Base-by-base conservation (phyloP, 2,329 filamentous ascomycete species). In the Colletotrichum echinochloae region DNA sequence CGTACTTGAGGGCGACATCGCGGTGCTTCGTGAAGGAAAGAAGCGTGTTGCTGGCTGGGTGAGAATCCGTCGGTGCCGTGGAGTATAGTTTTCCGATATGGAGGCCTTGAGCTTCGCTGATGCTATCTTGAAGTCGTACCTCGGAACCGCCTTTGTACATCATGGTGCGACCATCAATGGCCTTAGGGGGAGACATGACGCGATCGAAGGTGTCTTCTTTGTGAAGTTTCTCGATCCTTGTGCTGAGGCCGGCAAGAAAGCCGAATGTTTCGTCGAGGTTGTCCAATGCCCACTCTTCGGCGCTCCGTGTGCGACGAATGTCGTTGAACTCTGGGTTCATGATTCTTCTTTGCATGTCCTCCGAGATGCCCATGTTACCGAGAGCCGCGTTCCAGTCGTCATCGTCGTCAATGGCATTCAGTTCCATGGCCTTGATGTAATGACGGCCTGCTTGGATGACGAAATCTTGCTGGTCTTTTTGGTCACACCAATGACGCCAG, bases 271-370 rank as follows among this genome's bases (percentile, higher is more conserved):
- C 49, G 26, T 33, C 26, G 28, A 52, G 49, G 49, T 33, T 52
- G 49, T 52, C 49, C 14, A 52, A 33, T 52, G 49, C 49, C 49
- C 49, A 52, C 26, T 52, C 26, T 33, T 30, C 26, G 20, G 49
- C 49, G 49, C 49, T 52, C 28, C 49, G 26, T 30, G 49, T 52
- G 26, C 26, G 49, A 18, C 49, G 49, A 33, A 52, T 52, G 49
- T 52, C 49, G 18, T 30, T 52, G 49, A 52, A 52, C 49, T 52
- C 49, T 30, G 49, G 49, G 20, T 52, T 52, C 49, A 52, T 52
- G 49, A 52, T 52, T 52, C 49, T 20, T 52, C 28, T 30, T 52
- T 33, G 49, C 49, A 52, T 52, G 49, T 52, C 49, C 26, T 52
- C 28, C 26, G 49, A 52, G 49, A 52, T 52, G 20, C 49, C 49